Evolutionary conservation across 2,329 filamentous ascomycete genomes (phyloP), one percentile per base, ranked within the genome.

Genomic region (Nannizziopsis arthrosporioides): DNA sequence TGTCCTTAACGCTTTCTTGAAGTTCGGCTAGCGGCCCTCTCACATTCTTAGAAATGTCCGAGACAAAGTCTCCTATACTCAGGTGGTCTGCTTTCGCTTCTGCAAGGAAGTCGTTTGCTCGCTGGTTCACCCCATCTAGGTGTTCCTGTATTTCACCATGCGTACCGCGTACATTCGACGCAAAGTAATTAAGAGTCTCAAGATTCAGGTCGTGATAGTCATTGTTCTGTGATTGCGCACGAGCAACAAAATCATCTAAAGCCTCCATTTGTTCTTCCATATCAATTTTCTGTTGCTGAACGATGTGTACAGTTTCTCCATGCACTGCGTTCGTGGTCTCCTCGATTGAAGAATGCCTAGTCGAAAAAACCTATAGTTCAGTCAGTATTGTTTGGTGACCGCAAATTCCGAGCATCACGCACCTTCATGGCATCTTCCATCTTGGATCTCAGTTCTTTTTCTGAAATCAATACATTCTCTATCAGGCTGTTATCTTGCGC

Each of bases 251-350:
- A 55, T 90, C 85, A 59, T 96, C 90, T 6, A 98, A 75, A 1
- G 86, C 85, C 49, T 81, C 78, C 77, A 98, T 89, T 65, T 96
- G 87, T n/a, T 74, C 76, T 52, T 85, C 82, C 61, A 98, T 83
- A 56, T 94, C 85, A 48, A 78, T 76, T 69, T 93, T 85, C 67
- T 98, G 92, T 49, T 84, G 82, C 59, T 90, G 85, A 10, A 96
- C 89, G 50, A 93, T 90, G 5, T 82, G 82, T 27, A 94, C 80
- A 0, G 90, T 95, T 66, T 94, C 85, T 31, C 84, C 83, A 56
- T 98, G 89, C 1, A 96, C 88, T 2, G 85, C 85, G 57, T 85
- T 84, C 0, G 90, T 89, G 0, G 85, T 85, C 6, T 77, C 75
- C 56, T 90, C 85, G 57, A 98, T 90, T 5, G 83, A 81, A n/a